A percentile compares a stretch with the other conserved stretches of the same genome.
Evolutionary conservation across 208 protist species (phyloP).

Genomic region (Leishmania aethiopica): DNA sequence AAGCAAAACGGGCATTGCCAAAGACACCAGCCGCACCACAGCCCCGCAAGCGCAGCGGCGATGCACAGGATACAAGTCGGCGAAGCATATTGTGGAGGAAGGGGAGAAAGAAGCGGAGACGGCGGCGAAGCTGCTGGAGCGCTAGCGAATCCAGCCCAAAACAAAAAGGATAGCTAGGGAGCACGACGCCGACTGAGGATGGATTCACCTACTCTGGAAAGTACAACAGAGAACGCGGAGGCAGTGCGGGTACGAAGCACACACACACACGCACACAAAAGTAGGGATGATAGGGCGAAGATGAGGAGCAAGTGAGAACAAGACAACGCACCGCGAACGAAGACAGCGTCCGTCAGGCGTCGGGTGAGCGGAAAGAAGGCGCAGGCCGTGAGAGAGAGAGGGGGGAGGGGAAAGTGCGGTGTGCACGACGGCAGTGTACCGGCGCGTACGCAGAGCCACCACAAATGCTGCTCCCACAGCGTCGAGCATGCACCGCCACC

Average conservation of each 20-base stretch:
- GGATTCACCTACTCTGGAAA: not conserved
- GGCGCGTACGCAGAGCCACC: not conserved
- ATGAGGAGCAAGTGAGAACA: not conserved
- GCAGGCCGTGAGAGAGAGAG: slow-evolving; percentile 3
- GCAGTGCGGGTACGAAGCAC: not conserved
- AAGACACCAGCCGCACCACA: not conserved
- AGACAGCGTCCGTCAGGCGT: not conserved
- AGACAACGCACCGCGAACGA: not conserved
- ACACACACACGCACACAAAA: too few species aligned
- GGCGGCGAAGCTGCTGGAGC: not conserved
- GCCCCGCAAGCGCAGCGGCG: not conserved
- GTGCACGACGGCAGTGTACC: not conserved
- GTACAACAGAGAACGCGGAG: not conserved
- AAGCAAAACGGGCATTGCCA: not conserved
- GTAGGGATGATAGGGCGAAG: not conserved
- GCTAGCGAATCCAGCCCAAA: not conserved
- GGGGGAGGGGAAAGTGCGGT: not conserved
- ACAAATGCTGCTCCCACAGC: not conserved
- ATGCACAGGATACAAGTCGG: slow-evolving; percentile 15
- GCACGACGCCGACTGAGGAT: not conserved
- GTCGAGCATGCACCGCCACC: not conserved
- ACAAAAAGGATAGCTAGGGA: not conserved
- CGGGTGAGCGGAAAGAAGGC: not conserved
- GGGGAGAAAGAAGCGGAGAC: not conserved
- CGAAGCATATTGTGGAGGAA: slow-evolving; percentile 35